Evolutionary conservation across 352 stramenopile genomes (phyloP), one percentile per base, ranked within the genome.

Genomic region (Phytophthora macrochlamydospora): DNA sequence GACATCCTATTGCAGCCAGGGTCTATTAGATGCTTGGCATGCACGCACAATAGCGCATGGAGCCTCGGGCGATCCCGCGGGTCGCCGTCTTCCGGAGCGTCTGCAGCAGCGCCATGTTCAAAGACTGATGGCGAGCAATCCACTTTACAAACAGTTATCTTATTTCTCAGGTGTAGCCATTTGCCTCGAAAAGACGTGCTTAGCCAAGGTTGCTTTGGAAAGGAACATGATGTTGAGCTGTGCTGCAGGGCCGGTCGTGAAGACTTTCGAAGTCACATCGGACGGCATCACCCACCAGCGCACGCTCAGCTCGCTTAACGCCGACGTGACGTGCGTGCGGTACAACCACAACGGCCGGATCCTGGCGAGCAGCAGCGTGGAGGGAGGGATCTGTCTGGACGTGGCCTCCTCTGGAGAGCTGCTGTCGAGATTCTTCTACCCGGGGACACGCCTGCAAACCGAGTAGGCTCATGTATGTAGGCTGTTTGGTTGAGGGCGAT

Each of bases 261-360:
- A 81, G 64, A 92, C 81, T 2, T 89, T 84, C 50, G 77, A 89
- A 54, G 65, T 90, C 38, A 85, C 59, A 35, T 82, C 79, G 7
- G 75, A 90, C 44, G 48, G 59, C 51, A 81, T 90, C 50, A 63
- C 45, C n/a, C 62, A 77, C 59, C 72, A 77, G 33, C 78, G 67
- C 42, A 69, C 73, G 2, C 77, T 86, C 53, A 76, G 49, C 48
- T 83, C 81, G 6, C 72, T 87, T 33, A 81, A 83, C 62, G 64
- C 81, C 4, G 81, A 89, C 29, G 73, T 89, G 48, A 85, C 77
- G 0, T 89, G 79, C 44, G 83, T 75, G 31, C 79, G 79, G 11
- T 92, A 83, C 56, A 92, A 87, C 54, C 81, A 90, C 71, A 90
- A 92, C 43, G 81, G 83, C 30, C 81, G 83, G 56, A 90, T 92